These are phyloP conservation scores for Kernera saxatilis DNA, from an alignment of 345 rosid species.

Conservation along the genomic window DNA sequence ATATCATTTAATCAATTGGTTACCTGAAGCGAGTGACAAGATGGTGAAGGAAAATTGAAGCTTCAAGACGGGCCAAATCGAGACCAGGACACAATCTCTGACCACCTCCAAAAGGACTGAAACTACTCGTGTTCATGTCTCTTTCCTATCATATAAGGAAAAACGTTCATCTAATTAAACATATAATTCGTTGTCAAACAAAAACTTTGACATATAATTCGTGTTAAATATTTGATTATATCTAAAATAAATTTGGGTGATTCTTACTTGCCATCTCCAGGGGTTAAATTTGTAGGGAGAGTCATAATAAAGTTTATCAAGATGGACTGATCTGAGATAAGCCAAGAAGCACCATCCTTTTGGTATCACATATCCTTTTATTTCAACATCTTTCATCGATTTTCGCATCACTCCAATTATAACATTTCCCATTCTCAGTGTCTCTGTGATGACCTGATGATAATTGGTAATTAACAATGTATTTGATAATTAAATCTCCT, in stretches of 20 bases:
- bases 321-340: conserved; percentile 91
- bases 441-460: conserved; percentile 85
- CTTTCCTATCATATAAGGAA: conserved; percentile 44
- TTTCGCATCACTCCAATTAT: conserved; percentile 90
- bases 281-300: conserved; percentile 85
- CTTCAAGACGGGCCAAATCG: conserved; percentile 91
- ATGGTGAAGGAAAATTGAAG: conserved; percentile 82
- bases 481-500: background rate
- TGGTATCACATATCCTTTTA: conserved; percentile 82
- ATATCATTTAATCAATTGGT: background rate
- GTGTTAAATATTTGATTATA: background rate
- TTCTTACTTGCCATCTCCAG: conserved; percentile 95
- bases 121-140: conserved; percentile 44
- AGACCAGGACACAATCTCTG: conserved; percentile 93
- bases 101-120: conserved; percentile 98
- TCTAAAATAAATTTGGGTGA: background rate
- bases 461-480: background rate
- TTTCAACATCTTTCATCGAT: conserved; percentile 70
- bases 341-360: conserved; percentile 91
- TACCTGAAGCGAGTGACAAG: conserved; percentile 89
- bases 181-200: background rate
- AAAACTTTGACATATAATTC: background rate
- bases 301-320: conserved; percentile 72
- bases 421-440: conserved; percentile 83
- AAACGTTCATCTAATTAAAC: background rate